Conservation (phyloP, 768 basidiomycete species). For the Lentinula sp. region DNA sequence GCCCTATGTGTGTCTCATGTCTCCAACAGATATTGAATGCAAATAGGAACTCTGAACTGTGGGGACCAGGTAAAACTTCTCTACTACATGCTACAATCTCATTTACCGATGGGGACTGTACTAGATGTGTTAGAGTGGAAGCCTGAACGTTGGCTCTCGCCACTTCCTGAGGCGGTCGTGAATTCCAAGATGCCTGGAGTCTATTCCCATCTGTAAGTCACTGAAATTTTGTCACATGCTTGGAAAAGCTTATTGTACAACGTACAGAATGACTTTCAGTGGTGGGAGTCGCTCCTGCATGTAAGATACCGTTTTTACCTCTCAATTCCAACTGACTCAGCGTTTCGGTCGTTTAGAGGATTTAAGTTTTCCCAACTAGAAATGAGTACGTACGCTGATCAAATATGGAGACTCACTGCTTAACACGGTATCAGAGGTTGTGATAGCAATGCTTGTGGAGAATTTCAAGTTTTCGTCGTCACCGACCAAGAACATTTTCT, state of each 20-base stretch:
- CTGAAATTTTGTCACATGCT: not conserved
- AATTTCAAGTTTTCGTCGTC: slow-evolving; percentile 2
- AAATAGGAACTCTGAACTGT: slow-evolving; percentile 30
- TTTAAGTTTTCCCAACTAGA: slow-evolving; percentile 7
- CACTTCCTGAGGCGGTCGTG: slow-evolving; percentile 26
- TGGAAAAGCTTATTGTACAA: not conserved
- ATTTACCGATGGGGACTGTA: not conserved
- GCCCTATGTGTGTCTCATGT: not conserved
- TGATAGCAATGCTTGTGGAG: not conserved
- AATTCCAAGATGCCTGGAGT: slow-evolving; percentile 28
- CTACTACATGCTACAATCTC: not conserved
- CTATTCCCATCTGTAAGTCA: slow-evolving; percentile 27
- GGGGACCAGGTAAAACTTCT: slow-evolving; percentile 22
- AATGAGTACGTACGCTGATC: slow-evolving; percentile 1
- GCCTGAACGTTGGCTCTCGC: slow-evolving; percentile 37
- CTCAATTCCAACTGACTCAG: not conserved
- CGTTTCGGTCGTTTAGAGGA: not conserved
- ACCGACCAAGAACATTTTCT: not conserved
- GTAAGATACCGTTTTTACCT: slow-evolving; percentile 9
- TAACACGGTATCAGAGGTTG: not conserved
- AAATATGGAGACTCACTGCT: not conserved
- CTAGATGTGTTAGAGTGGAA: slow-evolving; percentile 37
- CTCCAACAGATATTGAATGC: slow-evolving; percentile 17
- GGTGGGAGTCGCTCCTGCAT: slow-evolving; percentile 35
- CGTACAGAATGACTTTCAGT: slow-evolving; percentile 35